A percentile compares a stretch with the other conserved stretches of the same genome.
phyloP scores from a whole-genome alignment of 1,284 basidiomycete genomes.

The Schizophyllum commune region DNA sequence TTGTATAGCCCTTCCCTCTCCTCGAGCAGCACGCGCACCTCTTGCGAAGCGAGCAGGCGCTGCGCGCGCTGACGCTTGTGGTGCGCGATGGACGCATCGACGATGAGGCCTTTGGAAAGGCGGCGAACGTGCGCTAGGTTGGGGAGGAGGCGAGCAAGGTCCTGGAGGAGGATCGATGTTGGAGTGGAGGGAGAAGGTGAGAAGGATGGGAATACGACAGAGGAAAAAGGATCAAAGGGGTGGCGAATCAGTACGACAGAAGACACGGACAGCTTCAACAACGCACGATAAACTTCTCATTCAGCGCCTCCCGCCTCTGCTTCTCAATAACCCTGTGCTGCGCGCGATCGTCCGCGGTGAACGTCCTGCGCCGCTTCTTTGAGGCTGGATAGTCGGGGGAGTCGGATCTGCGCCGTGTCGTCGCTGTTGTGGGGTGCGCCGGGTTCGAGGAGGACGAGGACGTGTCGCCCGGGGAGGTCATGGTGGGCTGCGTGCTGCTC shows the following conservation, averaged over 20 bases:
- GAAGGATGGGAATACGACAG: too few species aligned
- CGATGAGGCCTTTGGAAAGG: conserved; percentile 3
- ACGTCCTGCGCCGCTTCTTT: conserved; percentile 1
- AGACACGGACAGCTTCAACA: too few species aligned
- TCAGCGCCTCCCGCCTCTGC: conserved; percentile 6
- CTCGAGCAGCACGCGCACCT: neutral
- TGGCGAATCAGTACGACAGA: too few species aligned
- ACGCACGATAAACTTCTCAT: conserved; percentile 5
- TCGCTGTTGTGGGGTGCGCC: neutral
- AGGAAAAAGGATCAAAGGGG: too few species aligned
- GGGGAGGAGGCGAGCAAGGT: conserved; percentile 4
- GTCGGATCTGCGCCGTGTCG: neutral
- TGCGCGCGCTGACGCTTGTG: conserved; percentile 2
- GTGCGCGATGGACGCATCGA: conserved; percentile 3
- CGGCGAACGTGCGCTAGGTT: conserved; percentile 2
- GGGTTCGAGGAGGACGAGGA: neutral
- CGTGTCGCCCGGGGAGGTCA: too few species aligned
- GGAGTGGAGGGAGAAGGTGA: too few species aligned
- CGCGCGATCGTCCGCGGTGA: conserved; percentile 7
- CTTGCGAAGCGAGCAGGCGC: conserved; percentile 1
- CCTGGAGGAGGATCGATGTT: neutral
- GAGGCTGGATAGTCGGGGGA: neutral
- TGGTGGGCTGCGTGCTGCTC: too few species aligned
- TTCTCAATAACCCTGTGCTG: conserved; percentile 3
- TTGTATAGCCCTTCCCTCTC: neutral